phyloP scores from a whole-genome alignment of 1,139 yeast species.

The Pichia norvegensis region DNA sequence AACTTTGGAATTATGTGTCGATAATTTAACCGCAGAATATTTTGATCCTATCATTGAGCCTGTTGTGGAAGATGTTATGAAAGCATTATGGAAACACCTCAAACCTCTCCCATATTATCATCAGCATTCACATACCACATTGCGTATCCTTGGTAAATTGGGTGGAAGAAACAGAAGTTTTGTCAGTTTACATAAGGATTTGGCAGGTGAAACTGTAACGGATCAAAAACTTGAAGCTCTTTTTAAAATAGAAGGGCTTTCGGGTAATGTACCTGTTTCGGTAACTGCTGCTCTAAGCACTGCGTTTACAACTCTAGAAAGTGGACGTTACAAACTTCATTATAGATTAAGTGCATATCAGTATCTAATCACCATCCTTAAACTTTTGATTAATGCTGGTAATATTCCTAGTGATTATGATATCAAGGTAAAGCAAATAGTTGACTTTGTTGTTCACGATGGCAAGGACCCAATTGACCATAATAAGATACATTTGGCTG shows the following conservation, averaged over 20 bases:
- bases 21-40: slow-evolving; percentile 89
- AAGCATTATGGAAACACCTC: slow-evolving; percentile 84
- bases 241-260: slow-evolving; percentile 64
- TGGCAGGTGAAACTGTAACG: slow-evolving; percentile 48
- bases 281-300: slow-evolving; percentile 77
- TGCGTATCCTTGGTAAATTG: slow-evolving; percentile 84
- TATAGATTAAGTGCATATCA: slow-evolving; percentile 73
- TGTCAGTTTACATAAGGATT: slow-evolving; percentile 62
- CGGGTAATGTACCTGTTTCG: slow-evolving; percentile 56
- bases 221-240: slow-evolving; percentile 65
- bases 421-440: slow-evolving; percentile 38
- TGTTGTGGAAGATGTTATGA: slow-evolving; percentile 86
- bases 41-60: slow-evolving; percentile 97
- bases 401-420: slow-evolving; percentile 54
- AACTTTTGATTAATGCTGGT: slow-evolving; percentile 60
- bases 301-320: slow-evolving; percentile 62
- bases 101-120: slow-evolving; percentile 91
- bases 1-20: slow-evolving; percentile 93
- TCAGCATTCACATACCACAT: slow-evolving; percentile 89
- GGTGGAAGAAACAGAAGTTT: slow-evolving; percentile 94
- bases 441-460: slow-evolving; percentile 33
- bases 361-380: slow-evolving; percentile 58
- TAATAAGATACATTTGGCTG: slow-evolving; percentile 31
- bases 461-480: slow-evolving; percentile 21
- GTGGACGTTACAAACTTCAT: slow-evolving; percentile 54